Conservation (phyloP, 768 basidiomycete genomes). For the Naematelia aurantialba region DNA sequence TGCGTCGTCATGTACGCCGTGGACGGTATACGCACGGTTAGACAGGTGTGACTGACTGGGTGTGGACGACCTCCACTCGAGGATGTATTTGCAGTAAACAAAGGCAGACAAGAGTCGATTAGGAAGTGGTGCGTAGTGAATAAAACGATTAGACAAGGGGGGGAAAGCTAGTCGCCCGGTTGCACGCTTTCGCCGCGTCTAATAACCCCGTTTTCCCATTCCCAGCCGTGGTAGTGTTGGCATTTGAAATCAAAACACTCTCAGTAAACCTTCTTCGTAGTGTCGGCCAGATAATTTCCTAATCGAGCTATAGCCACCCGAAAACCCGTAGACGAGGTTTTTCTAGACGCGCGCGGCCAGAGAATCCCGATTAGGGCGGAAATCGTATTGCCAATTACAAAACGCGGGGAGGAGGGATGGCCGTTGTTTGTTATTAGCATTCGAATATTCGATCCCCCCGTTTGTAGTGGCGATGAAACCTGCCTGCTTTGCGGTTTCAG, state of each 20-base stretch:
- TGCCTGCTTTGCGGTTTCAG: not conserved
- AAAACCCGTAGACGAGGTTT: too few species aligned
- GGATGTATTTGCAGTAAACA: slow-evolving; percentile 3
- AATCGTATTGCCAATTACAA: too few species aligned
- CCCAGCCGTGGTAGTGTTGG: too few species aligned
- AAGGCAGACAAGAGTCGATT: slow-evolving; percentile 3
- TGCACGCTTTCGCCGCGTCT: not conserved
- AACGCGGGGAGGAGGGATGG: too few species aligned
- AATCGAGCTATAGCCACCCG: too few species aligned
- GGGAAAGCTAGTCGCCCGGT: not conserved
- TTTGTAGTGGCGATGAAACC: too few species aligned
- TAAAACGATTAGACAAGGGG: slow-evolving; percentile 12
- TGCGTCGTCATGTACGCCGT: not conserved
- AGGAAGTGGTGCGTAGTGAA: not conserved
- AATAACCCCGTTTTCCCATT: too few species aligned
- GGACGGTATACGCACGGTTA: not conserved
- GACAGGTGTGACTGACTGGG: not conserved
- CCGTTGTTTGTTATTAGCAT: not conserved
- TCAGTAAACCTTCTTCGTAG: too few species aligned
- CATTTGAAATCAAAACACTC: too few species aligned
- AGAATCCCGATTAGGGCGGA: too few species aligned
- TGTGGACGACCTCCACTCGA: slow-evolving; percentile 25
- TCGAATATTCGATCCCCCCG: not conserved
- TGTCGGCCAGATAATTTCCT: too few species aligned
- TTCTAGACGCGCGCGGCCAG: too few species aligned